Base-by-base conservation (phyloP, 345 rosid species). In the Citrus trifoliata region DNA sequence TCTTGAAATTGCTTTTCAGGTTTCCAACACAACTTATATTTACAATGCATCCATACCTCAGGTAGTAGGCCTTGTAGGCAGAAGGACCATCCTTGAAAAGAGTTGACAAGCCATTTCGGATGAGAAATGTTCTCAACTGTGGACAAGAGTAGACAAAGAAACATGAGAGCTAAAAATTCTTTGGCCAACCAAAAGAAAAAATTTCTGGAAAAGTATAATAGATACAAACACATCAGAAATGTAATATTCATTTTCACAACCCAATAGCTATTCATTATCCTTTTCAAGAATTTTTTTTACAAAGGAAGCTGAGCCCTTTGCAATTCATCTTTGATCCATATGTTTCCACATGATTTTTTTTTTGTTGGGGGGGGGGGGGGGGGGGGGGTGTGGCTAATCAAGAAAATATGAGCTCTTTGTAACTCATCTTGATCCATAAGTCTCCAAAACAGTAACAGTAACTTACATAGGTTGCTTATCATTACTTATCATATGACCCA, bases 91-190 rank as follows among this genome's bases (percentile, higher is more conserved):
- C 90, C 87, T 90, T 94, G 84, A 94, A 92, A 79, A 93, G 95
- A 84, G 81, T 69, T 32, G 97, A 85, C 86, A 96, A 81, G 77
- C 97, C 95, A 89, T 96, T 96, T 62, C 99, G 97, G 74, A 96
- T 96, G 86, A 96, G 86, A 83, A 96, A 96, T 73, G 99, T 96
- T 85, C 99, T 86, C 80, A 96, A 18, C 99, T 96, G 96, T 25
- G 25, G 37, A 78, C 70, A 63, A 69, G 10, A 55, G 42, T 33
- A 32, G 40, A 42, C 48, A 77, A 74, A 75, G 70, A 59, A 81
- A 42, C 64, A 75, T 28, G 70, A 71, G 75, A 69, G 40, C 3
- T 32, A 37, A 59, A 55, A 71, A 75, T 0, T 69, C 21, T 37
- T 30, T 59, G 27, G 19, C 27, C 28, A 25, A n/a, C 30, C 74